Base-by-base conservation (phyloP, 2,329 filamentous ascomycete genomes). In the Ascocoryne sarcoides region DNA sequence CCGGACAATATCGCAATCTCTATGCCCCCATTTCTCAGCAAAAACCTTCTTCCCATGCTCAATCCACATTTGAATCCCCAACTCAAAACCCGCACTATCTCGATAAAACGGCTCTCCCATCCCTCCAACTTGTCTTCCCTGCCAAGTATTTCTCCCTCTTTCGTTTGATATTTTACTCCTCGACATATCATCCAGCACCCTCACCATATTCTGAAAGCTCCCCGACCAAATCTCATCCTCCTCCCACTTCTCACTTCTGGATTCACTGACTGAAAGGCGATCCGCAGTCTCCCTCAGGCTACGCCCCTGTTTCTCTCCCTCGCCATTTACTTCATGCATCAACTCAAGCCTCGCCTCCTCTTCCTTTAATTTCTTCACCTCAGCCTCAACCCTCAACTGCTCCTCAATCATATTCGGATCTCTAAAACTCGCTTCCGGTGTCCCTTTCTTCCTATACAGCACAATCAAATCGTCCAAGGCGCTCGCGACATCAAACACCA, bases 41-140 rank as follows among this genome's bases (percentile, higher is more conserved):
- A 5, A 50, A 47, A 67, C 57, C 43, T 61, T 58, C n/a, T 59
- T 53, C 0, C 69, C 69, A 14, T 65, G 62, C 46, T 69, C 67
- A 19, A 66, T 68, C 14, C 67, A 53, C 37, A 71, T 58, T 42
- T 64, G 60, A 41, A 72, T 63, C 1, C 60, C 65, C 34, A 60
- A 55, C 3, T 64, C 60, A 38, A 73, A 60, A 1, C 70, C 71
- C 2, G 62, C 62, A 0, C 65, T 47, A 37, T 69, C 60, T 44
- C 72, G 67, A 54, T 74, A 70, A 44, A 67, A 76, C 1, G 71
- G 71, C 52, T 76, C 72, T 10, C 68, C 70, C 17, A 63, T 38
- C 1, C 72, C 73, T 20, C 71, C 71, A 4, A 58, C 62, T 51
- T 76, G 72, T 20, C 65, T 63, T 2, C 52, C 54, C 51, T 75